Conservation (phyloP, 1,139 yeast genomes). For the Scheffersomyces insectosa region DNA sequence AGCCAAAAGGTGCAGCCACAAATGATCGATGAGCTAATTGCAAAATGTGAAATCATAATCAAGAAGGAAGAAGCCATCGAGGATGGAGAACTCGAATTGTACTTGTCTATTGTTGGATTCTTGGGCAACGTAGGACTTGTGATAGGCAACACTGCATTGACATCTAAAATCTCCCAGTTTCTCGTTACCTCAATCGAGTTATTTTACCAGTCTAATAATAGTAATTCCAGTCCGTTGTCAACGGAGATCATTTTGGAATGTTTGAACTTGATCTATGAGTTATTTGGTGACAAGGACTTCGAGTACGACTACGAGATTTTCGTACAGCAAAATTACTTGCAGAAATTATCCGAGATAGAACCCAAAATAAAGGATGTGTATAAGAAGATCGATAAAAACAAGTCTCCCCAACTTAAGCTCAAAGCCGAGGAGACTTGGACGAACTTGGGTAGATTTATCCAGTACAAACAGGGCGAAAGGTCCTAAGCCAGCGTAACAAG, state of each 20-base stretch:
- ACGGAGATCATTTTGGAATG: constrained; percentile 55
- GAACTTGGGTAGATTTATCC: constrained; percentile 73
- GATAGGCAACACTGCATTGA: constrained; percentile 46
- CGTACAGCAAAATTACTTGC: constrained; percentile 54
- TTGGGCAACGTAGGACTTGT: constrained; percentile 55
- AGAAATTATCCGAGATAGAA: constrained; percentile 43
- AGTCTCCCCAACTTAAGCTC: constrained; percentile 54
- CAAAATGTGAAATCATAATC: constrained; percentile 15
- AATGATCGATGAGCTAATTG: constrained; percentile 27
- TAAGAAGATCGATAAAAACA: constrained; percentile 69
- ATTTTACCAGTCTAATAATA: constrained; percentile 13
- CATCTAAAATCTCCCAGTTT: constrained; percentile 48
- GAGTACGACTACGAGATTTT: constrained; percentile 70
- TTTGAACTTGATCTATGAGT: constrained; percentile 67
- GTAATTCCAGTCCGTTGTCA: constrained; percentile 19
- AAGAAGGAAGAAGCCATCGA: constrained; percentile 11
- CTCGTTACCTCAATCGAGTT: constrained; percentile 33
- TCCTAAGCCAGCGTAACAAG: background rate
- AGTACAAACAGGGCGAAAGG: constrained; percentile 54
- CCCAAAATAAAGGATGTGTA: constrained; percentile 55
- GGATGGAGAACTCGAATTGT: constrained; percentile 21
- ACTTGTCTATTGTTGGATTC: constrained; percentile 47
- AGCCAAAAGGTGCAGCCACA: constrained; percentile 19
- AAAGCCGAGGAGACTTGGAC: constrained; percentile 67
- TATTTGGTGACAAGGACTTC: constrained; percentile 74